Conservation (phyloP, 495 filamentous ascomycete genomes). For the Ramalina intermedia region DNA sequence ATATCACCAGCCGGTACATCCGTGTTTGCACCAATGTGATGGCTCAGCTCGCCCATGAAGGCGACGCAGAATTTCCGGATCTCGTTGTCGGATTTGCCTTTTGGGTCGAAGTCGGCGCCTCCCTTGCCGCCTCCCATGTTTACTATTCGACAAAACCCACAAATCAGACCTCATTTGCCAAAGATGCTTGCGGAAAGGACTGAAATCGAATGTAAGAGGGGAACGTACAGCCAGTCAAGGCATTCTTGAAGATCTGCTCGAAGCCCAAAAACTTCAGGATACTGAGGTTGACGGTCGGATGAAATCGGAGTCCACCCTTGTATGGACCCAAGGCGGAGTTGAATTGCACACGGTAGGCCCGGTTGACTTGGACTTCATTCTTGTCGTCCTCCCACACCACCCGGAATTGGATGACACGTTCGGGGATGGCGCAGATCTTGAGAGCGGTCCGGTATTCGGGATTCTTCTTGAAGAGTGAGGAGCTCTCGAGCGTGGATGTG, state of each 20-base stretch:
- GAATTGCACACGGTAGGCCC: constrained; percentile 95
- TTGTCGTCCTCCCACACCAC: constrained; percentile 94
- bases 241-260: constrained; percentile 99
- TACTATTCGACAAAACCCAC: constrained; percentile 31
- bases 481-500: constrained; percentile 82
- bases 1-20: constrained; percentile 95
- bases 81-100: constrained; percentile 94
- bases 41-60: constrained; percentile 90
- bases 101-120: constrained; percentile 97
- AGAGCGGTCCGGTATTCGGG: constrained; percentile 90
- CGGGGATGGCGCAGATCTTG: constrained; percentile 75
- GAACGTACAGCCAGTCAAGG: constrained; percentile 84
- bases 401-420: constrained; percentile 94
- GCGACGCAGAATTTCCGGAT: constrained; percentile 94
- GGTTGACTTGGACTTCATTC: constrained; percentile 80
- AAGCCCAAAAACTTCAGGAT: constrained; percentile 98
- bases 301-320: constrained; percentile 95
- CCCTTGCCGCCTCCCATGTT: constrained; percentile 98
- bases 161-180: constrained; percentile 9
- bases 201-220: too few relatives aligned
- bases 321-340: constrained; percentile 96
- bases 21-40: constrained; percentile 92
- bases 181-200: background rate
- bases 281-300: constrained; percentile 90
- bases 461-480: constrained; percentile 80